Conservation (phyloP, 306 rosid species). For the Gynostemma pentaphyllum region DNA sequence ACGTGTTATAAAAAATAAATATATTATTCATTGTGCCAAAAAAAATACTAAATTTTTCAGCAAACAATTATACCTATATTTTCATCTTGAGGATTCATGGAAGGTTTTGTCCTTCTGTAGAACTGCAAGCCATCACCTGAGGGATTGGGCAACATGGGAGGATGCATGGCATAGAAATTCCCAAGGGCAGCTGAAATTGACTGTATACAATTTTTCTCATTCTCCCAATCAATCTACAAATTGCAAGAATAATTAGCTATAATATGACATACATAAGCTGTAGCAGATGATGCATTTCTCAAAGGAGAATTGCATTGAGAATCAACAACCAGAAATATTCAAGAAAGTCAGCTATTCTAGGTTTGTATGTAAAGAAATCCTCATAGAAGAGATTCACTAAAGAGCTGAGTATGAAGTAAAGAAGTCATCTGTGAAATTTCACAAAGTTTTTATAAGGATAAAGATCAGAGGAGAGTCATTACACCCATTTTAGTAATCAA, state of each 20-base stretch:
- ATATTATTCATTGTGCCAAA: too few species aligned
- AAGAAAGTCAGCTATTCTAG: too few species aligned
- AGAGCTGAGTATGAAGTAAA: too few species aligned
- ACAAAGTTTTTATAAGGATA: too few species aligned
- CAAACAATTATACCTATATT: conserved; percentile 30
- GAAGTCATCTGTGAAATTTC: too few species aligned
- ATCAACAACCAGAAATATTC: not conserved
- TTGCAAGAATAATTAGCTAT: not conserved
- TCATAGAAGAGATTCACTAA: too few species aligned
- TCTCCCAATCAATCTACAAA: conserved; percentile 75
- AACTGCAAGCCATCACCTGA: conserved; percentile 56
- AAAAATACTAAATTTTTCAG: not conserved
- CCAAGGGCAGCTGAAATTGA: conserved; percentile 75
- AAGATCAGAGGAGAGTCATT: too few species aligned
- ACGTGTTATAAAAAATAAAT: not conserved
- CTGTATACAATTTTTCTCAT: conserved; percentile 65
- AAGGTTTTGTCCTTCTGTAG: conserved; percentile 44
- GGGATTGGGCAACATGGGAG: conserved; percentile 85
- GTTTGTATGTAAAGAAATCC: too few species aligned
- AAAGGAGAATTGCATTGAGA: not conserved
- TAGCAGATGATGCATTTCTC: not conserved
- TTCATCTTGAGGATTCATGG: conserved; percentile 20
- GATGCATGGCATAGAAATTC: conserved; percentile 86
- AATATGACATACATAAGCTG: not conserved
- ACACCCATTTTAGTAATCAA: too few species aligned